Percentiles rank a stretch among this genome's conserved stretches.
These are phyloP conservation scores for Pythium phragmitis DNA, from an alignment of 352 stramenopile genomes.

Conservation along the genomic window DNA sequence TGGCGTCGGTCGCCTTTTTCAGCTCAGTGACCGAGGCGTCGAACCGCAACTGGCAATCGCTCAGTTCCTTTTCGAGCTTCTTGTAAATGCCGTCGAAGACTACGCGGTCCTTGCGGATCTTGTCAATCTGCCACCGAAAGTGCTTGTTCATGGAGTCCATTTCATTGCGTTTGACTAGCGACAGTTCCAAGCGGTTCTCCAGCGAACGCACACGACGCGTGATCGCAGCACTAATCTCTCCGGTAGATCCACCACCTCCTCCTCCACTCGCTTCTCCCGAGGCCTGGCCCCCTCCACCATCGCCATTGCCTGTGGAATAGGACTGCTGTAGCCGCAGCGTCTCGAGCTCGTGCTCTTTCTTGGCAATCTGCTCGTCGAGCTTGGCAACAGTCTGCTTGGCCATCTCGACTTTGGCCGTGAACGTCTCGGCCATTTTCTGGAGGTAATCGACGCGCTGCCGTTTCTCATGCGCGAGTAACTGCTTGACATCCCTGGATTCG, in stretches of 20 bases:
- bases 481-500: conserved; percentile 53
- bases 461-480: conserved; percentile 55
- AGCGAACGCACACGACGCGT: conserved; percentile 51
- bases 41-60: conserved; percentile 46
- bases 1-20: conserved; percentile 40
- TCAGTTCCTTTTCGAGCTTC: conserved; percentile 76
- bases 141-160: conserved; percentile 83
- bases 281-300: not conserved
- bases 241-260: not conserved
- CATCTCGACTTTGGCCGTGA: conserved; percentile 47
- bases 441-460: conserved; percentile 53
- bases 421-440: conserved; percentile 47
- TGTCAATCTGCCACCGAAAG: conserved; percentile 67
- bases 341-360: conserved; percentile 51
- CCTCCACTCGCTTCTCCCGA: not conserved
- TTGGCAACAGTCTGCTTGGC: conserved; percentile 42
- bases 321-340: conserved; percentile 38
- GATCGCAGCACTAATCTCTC: conserved; percentile 43
- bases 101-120: conserved; percentile 59
- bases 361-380: conserved; percentile 45
- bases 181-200: conserved; percentile 73
- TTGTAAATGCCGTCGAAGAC: conserved; percentile 88
- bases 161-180: conserved; percentile 80
- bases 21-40: conserved; percentile 50
- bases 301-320: conserved; percentile 1